Evolutionary conservation across 202 grass and related monocot genomes (phyloP), one percentile per base, ranked within the genome.

Genomic region (Musa balbisiana): DNA sequence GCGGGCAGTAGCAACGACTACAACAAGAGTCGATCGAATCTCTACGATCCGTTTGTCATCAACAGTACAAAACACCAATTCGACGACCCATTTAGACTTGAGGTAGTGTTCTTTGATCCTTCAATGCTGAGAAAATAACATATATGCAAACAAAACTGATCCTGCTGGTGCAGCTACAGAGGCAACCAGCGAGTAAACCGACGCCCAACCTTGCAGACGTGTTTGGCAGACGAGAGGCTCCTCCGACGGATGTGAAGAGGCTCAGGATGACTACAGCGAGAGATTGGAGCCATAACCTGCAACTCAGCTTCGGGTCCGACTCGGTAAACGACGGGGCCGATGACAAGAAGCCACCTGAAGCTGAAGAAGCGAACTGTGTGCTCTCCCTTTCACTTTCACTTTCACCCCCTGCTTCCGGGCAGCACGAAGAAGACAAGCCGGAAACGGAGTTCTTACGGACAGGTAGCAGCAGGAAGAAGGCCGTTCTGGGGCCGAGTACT

Each of bases 401-500:
- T 1, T 55, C 87, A 2, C 79, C 67, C 20, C 29, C 72, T 54
- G 33, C 3, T 2, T 67, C 21, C 52, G 59, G 72, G 83, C 82
- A 84, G 80, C 55, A 64, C 16, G 54, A 52, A 72, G 68, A 58
- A 19, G 11, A 72, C 33, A 49, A 43, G 4, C n/a, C 67, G 10
- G 67, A n/a, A 69, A 51, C 51, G 26, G 27, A 69, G 67, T 69
- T 69, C 33, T 69, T 69, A 69, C 4, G 19, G 67, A 79, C 64
- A 87, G 87, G 78, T 49, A 90, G 80, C 62, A 86, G 81, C 73
- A 51, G 16, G 9, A 43, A 84, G 20, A 84, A 80, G 87, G 88
- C 93, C 90, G 80, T 84, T 83, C 68, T 83, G 93, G 90, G 90
- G 80, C 78, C 81, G 86, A 93, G 88, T 93, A 97, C 90, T 92